These are phyloP conservation scores for Miamiensis avidus DNA, from an alignment of 169 alveolate species.

Conservation along the genomic window DNA sequence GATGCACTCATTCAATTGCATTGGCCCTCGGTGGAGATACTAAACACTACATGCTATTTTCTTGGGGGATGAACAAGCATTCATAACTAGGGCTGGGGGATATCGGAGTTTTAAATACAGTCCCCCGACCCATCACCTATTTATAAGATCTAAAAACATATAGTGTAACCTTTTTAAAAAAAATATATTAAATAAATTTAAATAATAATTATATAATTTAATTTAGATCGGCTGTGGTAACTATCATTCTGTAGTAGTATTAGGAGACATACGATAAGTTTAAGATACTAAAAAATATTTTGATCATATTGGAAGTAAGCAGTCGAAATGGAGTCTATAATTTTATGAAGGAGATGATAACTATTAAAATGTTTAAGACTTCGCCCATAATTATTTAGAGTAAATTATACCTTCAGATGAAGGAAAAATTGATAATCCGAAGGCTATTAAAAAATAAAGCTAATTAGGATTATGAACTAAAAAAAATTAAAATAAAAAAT, in stretches of 20 bases:
- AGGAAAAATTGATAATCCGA: slow-evolving; percentile 8
- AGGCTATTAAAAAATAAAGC: slow-evolving; percentile 5
- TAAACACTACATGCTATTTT: slow-evolving; percentile 61
- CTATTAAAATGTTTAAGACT: neutral
- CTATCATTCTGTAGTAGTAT: neutral
- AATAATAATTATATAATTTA: too few species aligned
- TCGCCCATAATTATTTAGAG: neutral
- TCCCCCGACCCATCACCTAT: slow-evolving; percentile 23
- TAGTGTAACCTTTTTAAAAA: slow-evolving; percentile 2
- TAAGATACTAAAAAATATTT: neutral
- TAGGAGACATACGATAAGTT: neutral
- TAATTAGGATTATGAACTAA: slow-evolving; percentile 4
- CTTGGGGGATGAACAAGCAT: slow-evolving; percentile 65
- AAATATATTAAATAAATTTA: too few species aligned
- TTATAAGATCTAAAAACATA: slow-evolving; percentile 11
- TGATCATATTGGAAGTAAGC: neutral
- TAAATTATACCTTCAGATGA: slow-evolving; percentile 14
- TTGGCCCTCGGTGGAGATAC: slow-evolving; percentile 53
- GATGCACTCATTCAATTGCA: slow-evolving; percentile 57
- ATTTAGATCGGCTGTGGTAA: neutral
- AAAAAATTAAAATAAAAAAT: too few species aligned
- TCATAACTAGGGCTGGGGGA: slow-evolving; percentile 64
- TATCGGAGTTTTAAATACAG: slow-evolving; percentile 11
- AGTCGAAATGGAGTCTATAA: neutral
- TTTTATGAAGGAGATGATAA: neutral